Evolutionary conservation across 2,329 filamentous ascomycete genomes (phyloP), one percentile per base, ranked within the genome.

Genomic region (Sclerotinia subarctica): DNA sequence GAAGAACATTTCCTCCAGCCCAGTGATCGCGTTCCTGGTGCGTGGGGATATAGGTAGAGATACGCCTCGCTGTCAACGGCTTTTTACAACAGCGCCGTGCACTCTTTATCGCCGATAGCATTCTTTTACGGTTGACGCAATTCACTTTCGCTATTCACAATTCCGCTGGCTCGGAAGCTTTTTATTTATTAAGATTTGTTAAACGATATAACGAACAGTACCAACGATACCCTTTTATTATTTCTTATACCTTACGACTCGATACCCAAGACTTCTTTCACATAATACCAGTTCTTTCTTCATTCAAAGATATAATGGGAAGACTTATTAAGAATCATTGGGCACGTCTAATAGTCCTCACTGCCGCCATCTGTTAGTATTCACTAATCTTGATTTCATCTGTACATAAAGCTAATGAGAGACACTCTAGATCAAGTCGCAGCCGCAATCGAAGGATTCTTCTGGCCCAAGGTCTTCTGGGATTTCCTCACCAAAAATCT

Each of bases 241-340:
- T 51, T n/a, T 62, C 29, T 29, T 38, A 21, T n/a, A 38, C 29
- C 46, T 63, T 70, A 65, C 66, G 67, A 69, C 71, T 73, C 70
- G 64, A 71, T 51, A 35, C 69, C 35, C 66, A 21, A 46, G 21
- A 32, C 38, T 19, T 47, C 38, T 19, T 47, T 19, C 32, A 32
- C 29, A 35, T 32, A 15, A n/a, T 46, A 13, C 32, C 19, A 15
- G 32, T 35, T 0, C 13, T 21, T 60, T n/a, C 56, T 38, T 17
- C 26, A 8, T 29, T 44, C 32, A 7, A 38, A 26, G 54, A 51
- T 51, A 66, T 52, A 38, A 99, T 99, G 95, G 95, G 95, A 80
- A 95, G 90, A 81, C 89, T 99, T 78, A 98, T 99, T 83, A 99
- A 99, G 86, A 98, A 98, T 83, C 95, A 99, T 84, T 97, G 93